Percentiles rank a stretch among this genome's conserved stretches.
Evolutionary conservation across 371 early-diverging fungal genomes (phyloP).

Genomic region (Mortierella sp.): DNA sequence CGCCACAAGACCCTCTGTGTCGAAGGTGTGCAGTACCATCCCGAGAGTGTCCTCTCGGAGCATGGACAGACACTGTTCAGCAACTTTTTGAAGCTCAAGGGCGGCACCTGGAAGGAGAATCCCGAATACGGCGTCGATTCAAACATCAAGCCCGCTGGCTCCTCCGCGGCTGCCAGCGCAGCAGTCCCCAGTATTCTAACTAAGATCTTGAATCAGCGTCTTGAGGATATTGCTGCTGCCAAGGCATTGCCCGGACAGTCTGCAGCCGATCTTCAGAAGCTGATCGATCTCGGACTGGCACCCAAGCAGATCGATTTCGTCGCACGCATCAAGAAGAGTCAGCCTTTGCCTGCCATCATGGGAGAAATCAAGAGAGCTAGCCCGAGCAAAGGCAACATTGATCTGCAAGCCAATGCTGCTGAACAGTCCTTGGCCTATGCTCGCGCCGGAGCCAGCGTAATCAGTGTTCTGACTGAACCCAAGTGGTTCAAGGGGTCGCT

Average conservation of each 20-base stretch:
- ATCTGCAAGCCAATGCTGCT: conserved; percentile 83
- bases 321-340: conserved; percentile 68
- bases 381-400: conserved; percentile 95
- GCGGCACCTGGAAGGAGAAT: conserved; percentile 89
- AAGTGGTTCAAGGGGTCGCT: conserved; percentile 96
- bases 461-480: conserved; percentile 97
- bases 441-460: conserved; percentile 88
- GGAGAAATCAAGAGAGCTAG: conserved; percentile 98
- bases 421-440: conserved; percentile 89
- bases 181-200: conserved; percentile 66
- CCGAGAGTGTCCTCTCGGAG: conserved; percentile 94
- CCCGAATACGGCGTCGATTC: conserved; percentile 61
- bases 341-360: conserved; percentile 77
- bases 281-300: conserved; percentile 77
- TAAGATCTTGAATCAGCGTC: conserved; percentile 82
- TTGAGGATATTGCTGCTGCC: conserved; percentile 80
- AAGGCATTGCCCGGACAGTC: conserved; percentile 81
- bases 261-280: conserved; percentile 71
- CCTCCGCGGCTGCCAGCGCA: conserved; percentile 36
- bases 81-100: conserved; percentile 88
- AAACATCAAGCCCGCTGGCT: conserved; percentile 37
- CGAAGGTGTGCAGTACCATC: conserved; percentile 98
- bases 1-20: conserved; percentile 89
- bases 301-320: conserved; percentile 85
- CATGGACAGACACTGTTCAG: conserved; percentile 86